phyloP scores from a whole-genome alignment of 345 rosid genomes.

The Clarkia xantiana region DNA sequence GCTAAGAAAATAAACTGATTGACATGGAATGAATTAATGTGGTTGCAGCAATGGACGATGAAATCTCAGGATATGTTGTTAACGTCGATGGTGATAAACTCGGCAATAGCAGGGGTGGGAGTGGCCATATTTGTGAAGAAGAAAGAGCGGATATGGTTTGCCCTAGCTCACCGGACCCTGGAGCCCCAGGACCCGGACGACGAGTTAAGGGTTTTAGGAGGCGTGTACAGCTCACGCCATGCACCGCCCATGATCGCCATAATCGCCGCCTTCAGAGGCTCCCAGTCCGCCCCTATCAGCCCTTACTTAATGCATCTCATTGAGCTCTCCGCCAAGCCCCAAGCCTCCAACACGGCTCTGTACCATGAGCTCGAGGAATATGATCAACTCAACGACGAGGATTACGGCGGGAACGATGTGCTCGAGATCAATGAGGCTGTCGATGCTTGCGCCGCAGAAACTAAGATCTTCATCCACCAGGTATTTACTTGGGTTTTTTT shows the following conservation, averaged over 20 bases:
- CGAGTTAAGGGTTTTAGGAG: conserved; percentile 53
- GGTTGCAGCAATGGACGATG: conserved; percentile 24
- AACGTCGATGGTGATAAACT: conserved; percentile 38
- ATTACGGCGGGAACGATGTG: conserved; percentile 67
- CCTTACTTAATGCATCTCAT: conserved; percentile 65
- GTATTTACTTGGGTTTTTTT: not conserved
- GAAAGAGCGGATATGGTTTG: conserved; percentile 24
- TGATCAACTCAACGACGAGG: conserved; percentile 39
- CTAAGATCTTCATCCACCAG: conserved; percentile 34
- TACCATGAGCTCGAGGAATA: conserved; percentile 63
- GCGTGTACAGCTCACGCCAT: conserved; percentile 67
- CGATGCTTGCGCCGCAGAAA: conserved; percentile 39
- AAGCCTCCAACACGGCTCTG: conserved; percentile 20
- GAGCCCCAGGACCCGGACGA: conserved; percentile 31
- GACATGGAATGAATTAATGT: too few species aligned
- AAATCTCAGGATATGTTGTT: conserved; percentile 34
- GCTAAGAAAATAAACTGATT: too few species aligned
- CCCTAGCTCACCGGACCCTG: conserved; percentile 27
- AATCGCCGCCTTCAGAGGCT: conserved; percentile 37
- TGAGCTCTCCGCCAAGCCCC: conserved; percentile 51
- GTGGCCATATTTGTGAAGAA: conserved; percentile 27
- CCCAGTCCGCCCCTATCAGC: conserved; percentile 20
- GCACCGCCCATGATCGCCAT: conserved; percentile 42
- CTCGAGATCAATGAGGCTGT: conserved; percentile 41
- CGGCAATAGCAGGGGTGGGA: conserved; percentile 41